Percentiles rank a stretch among this genome's conserved stretches.
phyloP scores from a whole-genome alignment of 768 basidiomycete genomes.

The Pulveroboletus frians region DNA sequence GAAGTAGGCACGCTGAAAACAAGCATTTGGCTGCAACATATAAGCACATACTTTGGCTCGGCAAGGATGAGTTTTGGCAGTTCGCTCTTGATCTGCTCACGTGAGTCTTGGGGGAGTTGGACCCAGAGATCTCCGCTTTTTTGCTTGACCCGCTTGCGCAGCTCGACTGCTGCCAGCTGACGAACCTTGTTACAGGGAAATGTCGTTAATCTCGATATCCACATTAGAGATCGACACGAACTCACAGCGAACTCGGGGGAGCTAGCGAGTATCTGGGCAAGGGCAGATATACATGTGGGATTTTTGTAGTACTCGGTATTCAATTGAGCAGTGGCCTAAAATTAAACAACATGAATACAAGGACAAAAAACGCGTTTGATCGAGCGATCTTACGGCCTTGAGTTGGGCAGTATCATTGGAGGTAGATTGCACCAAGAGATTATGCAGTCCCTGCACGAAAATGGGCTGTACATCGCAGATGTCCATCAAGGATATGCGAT shows the following conservation, averaged over 20 bases:
- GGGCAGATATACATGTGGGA: slow-evolving; percentile 83
- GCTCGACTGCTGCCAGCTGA: slow-evolving; percentile 94
- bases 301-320: slow-evolving; percentile 93
- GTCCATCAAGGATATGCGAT: neutral
- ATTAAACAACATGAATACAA: slow-evolving; percentile 8
- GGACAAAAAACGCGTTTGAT: slow-evolving; percentile 24
- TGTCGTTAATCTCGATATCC: slow-evolving; percentile 8
- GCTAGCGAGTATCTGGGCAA: slow-evolving; percentile 80
- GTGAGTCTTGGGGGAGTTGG: slow-evolving; percentile 56
- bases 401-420: slow-evolving; percentile 80
- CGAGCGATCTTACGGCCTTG: slow-evolving; percentile 66
- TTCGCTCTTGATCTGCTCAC: slow-evolving; percentile 80
- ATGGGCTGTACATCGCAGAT: slow-evolving; percentile 41
- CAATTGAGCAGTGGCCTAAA: slow-evolving; percentile 82
- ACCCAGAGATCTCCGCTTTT: slow-evolving; percentile 83
- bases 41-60: slow-evolving; percentile 63
- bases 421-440: slow-evolving; percentile 78
- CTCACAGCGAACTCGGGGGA: slow-evolving; percentile 81
- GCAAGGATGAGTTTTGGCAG: slow-evolving; percentile 72
- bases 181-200: slow-evolving; percentile 56
- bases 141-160: slow-evolving; percentile 84
- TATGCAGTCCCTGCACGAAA: slow-evolving; percentile 78
- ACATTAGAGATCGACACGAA: slow-evolving; percentile 16
- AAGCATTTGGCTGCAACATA: neutral
- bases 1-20: slow-evolving; percentile 7